A percentile compares a stretch with the other conserved stretches of the same genome.
These are phyloP conservation scores for Coffea humblotiana DNA, from an alignment of 305 asterid species.

Conservation along the genomic window DNA sequence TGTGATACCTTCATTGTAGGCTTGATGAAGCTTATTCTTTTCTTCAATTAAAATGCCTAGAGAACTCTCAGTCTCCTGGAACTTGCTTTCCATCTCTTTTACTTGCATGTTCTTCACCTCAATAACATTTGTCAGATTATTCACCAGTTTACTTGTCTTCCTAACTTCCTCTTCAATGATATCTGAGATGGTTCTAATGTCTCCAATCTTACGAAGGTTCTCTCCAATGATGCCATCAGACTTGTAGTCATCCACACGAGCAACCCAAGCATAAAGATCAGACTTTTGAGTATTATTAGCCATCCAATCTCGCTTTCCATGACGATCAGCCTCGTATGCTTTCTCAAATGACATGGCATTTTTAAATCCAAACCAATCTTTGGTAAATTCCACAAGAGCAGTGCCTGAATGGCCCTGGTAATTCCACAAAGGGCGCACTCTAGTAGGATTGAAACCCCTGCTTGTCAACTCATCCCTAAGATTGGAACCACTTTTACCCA, in stretches of 20 bases:
- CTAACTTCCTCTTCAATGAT: constrained; percentile 85
- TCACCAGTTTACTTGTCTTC: constrained; percentile 66
- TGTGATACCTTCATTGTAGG: constrained; percentile 66
- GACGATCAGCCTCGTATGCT: constrained; percentile 61
- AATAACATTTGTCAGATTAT: constrained; percentile 57
- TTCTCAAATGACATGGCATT: constrained; percentile 77
- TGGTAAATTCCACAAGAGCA: constrained; percentile 75
- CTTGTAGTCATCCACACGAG: constrained; percentile 82
- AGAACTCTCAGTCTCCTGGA: constrained; percentile 68
- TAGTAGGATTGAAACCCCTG: constrained; percentile 39
- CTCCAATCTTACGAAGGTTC: constrained; percentile 85
- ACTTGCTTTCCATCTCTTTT: constrained; percentile 63
- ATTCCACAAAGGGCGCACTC: constrained; percentile 54
- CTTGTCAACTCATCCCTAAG: constrained; percentile 16
- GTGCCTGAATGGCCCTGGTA: constrained; percentile 40
- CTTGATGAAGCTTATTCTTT: constrained; percentile 66
- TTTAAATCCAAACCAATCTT: constrained; percentile 82
- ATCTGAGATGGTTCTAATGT: constrained; percentile 74
- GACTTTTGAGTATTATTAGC: constrained; percentile 39
- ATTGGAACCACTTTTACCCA: constrained; percentile 27
- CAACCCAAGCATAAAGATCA: constrained; percentile 83
- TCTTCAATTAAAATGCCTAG: constrained; percentile 55
- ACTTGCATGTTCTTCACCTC: constrained; percentile 70
- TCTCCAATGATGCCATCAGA: constrained; percentile 65
- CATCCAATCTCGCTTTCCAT: constrained; percentile 80